A percentile compares a stretch with the other conserved stretches of the same genome.
Conservation (phyloP, 1,284 basidiomycete genomes). For the Papiliotrema nemorosa region DNA sequence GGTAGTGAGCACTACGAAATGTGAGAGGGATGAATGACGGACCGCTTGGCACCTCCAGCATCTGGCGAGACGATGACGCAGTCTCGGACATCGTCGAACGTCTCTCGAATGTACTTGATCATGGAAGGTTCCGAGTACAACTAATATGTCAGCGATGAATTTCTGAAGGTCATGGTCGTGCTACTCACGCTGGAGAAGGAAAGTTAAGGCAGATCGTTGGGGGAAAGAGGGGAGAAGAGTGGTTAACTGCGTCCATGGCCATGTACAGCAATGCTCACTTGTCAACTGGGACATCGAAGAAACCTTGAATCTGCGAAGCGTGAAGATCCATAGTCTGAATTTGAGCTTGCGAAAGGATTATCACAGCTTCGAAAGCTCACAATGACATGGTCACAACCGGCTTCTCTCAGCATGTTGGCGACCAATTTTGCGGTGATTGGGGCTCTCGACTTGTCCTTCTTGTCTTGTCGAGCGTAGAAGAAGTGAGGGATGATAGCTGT, state of each 20-base stretch:
- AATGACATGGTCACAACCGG: slow-evolving; percentile 97
- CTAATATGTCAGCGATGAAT: slow-evolving; percentile 49
- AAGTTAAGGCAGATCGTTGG: too few relatives aligned
- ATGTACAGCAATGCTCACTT: slow-evolving; percentile 65
- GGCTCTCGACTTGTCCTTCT: slow-evolving; percentile 98
- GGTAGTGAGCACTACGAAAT: slow-evolving; percentile 9
- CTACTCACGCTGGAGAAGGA: too few relatives aligned
- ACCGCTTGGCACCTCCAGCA: slow-evolving; percentile 98
- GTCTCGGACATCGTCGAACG: slow-evolving; percentile 74
- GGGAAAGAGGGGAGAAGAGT: too few relatives aligned
- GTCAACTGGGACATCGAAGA: slow-evolving; percentile 99
- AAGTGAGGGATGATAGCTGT: slow-evolving; percentile 94
- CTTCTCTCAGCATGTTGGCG: slow-evolving; percentile 97
- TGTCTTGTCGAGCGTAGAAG: slow-evolving; percentile 95
- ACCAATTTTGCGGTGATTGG: slow-evolving; percentile 99
- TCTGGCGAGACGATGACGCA: slow-evolving; percentile 98
- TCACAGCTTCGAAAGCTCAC: slow-evolving; percentile 58
- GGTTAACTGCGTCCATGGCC: too few relatives aligned
- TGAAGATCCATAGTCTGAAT: slow-evolving; percentile 93
- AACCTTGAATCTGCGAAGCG: slow-evolving; percentile 98
- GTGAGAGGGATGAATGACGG: slow-evolving; percentile 22
- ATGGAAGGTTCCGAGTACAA: slow-evolving; percentile 97
- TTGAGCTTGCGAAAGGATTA: not conserved
- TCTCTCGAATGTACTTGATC: slow-evolving; percentile 88
- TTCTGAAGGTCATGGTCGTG: too few relatives aligned